phyloP scores from a whole-genome alignment of 2,329 filamentous ascomycete genomes.

The Dactylellina drechsleri region DNA sequence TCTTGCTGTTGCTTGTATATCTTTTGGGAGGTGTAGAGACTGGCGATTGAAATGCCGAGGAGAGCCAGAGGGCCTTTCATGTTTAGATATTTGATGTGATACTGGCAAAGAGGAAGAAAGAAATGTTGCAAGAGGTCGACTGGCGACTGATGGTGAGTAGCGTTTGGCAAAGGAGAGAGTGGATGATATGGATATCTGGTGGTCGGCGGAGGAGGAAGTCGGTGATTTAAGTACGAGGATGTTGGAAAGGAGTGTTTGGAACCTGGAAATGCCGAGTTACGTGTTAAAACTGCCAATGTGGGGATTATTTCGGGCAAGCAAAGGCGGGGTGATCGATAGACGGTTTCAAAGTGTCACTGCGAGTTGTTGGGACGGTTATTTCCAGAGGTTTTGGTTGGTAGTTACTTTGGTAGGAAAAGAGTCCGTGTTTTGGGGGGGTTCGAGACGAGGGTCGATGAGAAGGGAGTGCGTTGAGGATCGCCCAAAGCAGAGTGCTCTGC shows the following conservation, averaged over 20 bases:
- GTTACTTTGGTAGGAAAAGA: neutral
- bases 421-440: neutral
- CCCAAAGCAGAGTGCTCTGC: slow-evolving; percentile 5
- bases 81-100: slow-evolving; percentile 9
- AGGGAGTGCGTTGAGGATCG: slow-evolving; percentile 1
- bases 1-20: slow-evolving; percentile 49
- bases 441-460: neutral
- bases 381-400: neutral
- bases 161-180: neutral
- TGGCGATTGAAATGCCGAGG: slow-evolving; percentile 52
- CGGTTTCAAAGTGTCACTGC: slow-evolving; percentile 21
- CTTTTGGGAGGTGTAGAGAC: slow-evolving; percentile 49
- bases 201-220: slow-evolving; percentile 1
- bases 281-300: slow-evolving; percentile 21
- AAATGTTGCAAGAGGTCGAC: neutral
- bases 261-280: slow-evolving; percentile 20
- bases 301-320: slow-evolving; percentile 2
- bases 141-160: neutral
- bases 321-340: slow-evolving; percentile 38
- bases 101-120: neutral
- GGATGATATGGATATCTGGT: neutral
- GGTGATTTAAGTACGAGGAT: neutral
- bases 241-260: slow-evolving; percentile 1
- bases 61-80: slow-evolving; percentile 47
- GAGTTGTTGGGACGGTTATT: neutral